Base-by-base conservation (phyloP, 78 protist genomes). In the Speleostelium caveatum region DNA sequence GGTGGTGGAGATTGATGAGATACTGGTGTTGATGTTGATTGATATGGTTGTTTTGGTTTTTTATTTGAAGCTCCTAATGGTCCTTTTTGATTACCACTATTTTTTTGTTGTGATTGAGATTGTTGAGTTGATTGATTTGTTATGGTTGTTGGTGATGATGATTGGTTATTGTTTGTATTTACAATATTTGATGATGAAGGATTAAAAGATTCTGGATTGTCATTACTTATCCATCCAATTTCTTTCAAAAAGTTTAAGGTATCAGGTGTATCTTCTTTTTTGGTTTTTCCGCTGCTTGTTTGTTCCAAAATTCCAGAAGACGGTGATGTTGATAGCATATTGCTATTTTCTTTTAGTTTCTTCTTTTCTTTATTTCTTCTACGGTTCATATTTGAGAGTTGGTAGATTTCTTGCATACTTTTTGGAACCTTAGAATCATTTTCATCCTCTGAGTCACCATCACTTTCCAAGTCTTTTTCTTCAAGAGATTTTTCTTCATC, bases 321-420 rank as follows among this genome's bases (percentile, higher is more conserved):
- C 21, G 78, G 38, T 39, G 41, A 51, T 14, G 60, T 45, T 26
- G 17, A 4, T 28, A 22, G 59, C n/a, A n/a, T n/a, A 1, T 35
- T 45, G 1, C 75, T 19, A 45, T 41, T 88, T 35, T 75, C 80
- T 63, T 73, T 88, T 61, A 72, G 19, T 28, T 88, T 88, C 58
- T 78, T 88, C 53, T 72, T 88, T 26, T 69, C 86, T 65, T 72
- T 76, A 39, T 73, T 78, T 88, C 94, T 74, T 75, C 86, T 62
- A 42, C 86, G 56, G 26, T 78, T 88, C 53, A 78, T n/a, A 63
- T 88, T 88, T 24, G 94, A 88, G 1, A 88, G 28, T 49, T 76
- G 89, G 41, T 75, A 88, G 30, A 88, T 88, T 63, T 88, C 94
- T 55, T 76, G 86, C 94, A 88, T 88, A 63, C 89, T 78, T 74